Conservation (phyloP, 2,329 filamentous ascomycete species). For the Aspergillus tubingensis region DNA sequence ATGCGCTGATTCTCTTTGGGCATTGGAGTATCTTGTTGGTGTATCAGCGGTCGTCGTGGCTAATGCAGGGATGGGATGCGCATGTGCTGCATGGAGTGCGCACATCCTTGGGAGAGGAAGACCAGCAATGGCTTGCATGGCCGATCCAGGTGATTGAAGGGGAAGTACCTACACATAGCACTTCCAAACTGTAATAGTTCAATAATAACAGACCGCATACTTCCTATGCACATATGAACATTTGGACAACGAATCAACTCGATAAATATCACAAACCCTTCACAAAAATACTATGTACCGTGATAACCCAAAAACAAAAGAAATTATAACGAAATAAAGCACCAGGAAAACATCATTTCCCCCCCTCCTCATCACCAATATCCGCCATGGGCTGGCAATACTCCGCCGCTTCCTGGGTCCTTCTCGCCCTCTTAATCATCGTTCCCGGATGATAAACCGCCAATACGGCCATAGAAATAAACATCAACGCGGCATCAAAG, state of each 20-base stretch:
- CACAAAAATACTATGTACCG: too few species aligned
- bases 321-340: too few species aligned
- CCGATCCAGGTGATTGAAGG: constrained; percentile 18
- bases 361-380: too few species aligned
- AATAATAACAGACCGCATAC: background rate
- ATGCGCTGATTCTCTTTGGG: constrained; percentile 30
- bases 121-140: constrained; percentile 31
- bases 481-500: constrained; percentile 36
- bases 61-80: constrained; percentile 36
- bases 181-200: too few species aligned
- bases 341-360: too few species aligned
- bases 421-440: constrained; percentile 6
- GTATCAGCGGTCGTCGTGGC: constrained; percentile 35
- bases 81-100: constrained; percentile 36
- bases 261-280: too few species aligned
- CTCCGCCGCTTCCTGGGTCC: background rate
- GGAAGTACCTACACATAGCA: too few species aligned
- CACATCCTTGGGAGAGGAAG: constrained; percentile 19
- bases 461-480: constrained; percentile 23
- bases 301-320: too few species aligned
- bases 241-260: too few species aligned
- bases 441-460: constrained; percentile 29
- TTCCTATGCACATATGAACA: background rate
- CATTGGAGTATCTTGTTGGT: constrained; percentile 36
- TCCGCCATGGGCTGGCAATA: too few species aligned